A percentile compares a stretch with the other conserved stretches of the same genome.
Conservation (phyloP, 768 basidiomycete species). For the Podaxis carcinomalis region DNA sequence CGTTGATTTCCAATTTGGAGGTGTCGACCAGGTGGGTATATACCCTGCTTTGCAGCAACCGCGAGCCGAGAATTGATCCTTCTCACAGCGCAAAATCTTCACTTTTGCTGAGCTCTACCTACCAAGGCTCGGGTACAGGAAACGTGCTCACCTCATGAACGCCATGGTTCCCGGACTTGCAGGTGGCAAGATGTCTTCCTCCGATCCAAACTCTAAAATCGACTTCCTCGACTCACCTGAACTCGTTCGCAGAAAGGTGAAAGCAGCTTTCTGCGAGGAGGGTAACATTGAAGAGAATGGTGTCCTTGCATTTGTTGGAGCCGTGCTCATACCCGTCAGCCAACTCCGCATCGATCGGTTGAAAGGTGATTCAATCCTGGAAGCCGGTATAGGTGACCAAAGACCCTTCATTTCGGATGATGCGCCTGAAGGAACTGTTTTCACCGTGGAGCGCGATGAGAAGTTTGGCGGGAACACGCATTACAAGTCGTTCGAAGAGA, state of each 20-base stretch:
- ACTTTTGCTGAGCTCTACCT: constrained; percentile 97
- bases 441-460: constrained; percentile 72
- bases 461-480: constrained; percentile 82
- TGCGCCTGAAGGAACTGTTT: constrained; percentile 79
- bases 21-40: constrained; percentile 83
- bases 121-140: constrained; percentile 86
- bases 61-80: background rate
- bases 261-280: constrained; percentile 90
- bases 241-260: constrained; percentile 83
- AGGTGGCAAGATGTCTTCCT: constrained; percentile 98
- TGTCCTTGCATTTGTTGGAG: constrained; percentile 76
- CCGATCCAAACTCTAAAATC: constrained; percentile 96
- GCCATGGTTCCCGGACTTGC: constrained; percentile 93
- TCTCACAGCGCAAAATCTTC: constrained; percentile 87
- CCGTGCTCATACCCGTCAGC: constrained; percentile 87
- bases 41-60: background rate
- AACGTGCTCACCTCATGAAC: constrained; percentile 98
- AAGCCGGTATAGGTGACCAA: constrained; percentile 45
- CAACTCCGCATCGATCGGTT: constrained; percentile 62
- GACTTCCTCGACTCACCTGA: constrained; percentile 92
- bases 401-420: constrained; percentile 60
- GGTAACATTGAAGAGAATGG: constrained; percentile 89
- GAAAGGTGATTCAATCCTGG: constrained; percentile 46
- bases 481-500: constrained; percentile 58
- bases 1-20: constrained; percentile 97